Evolutionary conservation across 1,284 basidiomycete species (phyloP).

Genomic region (Apiotrichum montevideense): DNA sequence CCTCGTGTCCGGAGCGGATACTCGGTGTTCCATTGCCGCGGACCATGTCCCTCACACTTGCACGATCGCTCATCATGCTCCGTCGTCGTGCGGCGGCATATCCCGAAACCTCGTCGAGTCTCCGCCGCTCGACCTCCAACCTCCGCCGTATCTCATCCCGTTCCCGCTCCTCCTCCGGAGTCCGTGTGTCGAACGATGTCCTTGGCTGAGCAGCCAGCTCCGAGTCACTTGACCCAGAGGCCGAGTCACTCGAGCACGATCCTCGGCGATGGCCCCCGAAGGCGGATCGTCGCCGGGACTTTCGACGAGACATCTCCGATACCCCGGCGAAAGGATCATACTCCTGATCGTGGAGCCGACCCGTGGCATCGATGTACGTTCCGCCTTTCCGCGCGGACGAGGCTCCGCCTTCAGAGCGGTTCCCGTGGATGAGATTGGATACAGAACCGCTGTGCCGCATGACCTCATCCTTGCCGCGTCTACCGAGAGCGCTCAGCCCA

Average conservation of each 20-base stretch:
- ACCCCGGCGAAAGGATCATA: conserved; percentile 46
- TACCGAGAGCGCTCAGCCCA: conserved; percentile 20
- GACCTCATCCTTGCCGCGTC: conserved; percentile 11
- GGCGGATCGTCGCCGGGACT: conserved; percentile 35
- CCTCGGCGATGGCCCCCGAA: conserved; percentile 36
- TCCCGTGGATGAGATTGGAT: conserved; percentile 3
- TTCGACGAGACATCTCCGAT: conserved; percentile 34
- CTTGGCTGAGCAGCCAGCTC: background rate
- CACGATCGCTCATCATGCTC: conserved; percentile 36
- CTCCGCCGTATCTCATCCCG: conserved; percentile 31
- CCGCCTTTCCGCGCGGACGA: conserved; percentile 11
- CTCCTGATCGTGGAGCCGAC: conserved; percentile 45
- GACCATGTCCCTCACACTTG: conserved; percentile 13
- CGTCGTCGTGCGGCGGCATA: conserved; percentile 34
- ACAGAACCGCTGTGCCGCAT: conserved; percentile 9
- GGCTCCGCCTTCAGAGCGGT: background rate
- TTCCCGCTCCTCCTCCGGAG: conserved; percentile 5
- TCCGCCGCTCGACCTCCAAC: conserved; percentile 35
- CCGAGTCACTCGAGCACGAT: conserved; percentile 9
- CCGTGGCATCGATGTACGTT: conserved; percentile 42
- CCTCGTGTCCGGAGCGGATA: conserved; percentile 12
- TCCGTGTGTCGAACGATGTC: background rate
- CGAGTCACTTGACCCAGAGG: conserved; percentile 6
- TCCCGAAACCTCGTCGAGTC: conserved; percentile 37
- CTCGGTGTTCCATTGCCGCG: conserved; percentile 31